Evolutionary conservation across 1,139 yeast species (phyloP).

Genomic region (Geotrichum fermentans): DNA sequence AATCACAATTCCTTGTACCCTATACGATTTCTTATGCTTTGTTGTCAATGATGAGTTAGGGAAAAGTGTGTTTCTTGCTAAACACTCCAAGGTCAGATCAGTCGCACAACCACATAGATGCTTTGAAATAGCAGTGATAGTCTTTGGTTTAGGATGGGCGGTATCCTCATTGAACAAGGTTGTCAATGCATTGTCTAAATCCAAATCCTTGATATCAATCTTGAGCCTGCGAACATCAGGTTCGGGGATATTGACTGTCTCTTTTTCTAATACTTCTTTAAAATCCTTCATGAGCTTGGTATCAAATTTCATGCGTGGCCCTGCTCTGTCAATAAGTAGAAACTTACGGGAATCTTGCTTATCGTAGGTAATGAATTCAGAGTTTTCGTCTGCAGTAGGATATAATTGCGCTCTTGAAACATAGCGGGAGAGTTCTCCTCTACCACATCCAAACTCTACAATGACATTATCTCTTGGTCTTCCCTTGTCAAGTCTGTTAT

Average conservation of each 20-base stretch:
- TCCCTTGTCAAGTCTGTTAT: slow-evolving; percentile 20
- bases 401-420: slow-evolving; percentile 47
- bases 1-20: slow-evolving; percentile 56
- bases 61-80: slow-evolving; percentile 42
- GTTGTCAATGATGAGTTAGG: slow-evolving; percentile 19
- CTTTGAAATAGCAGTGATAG: slow-evolving; percentile 65
- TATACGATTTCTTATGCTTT: slow-evolving; percentile 13
- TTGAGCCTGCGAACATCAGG: slow-evolving; percentile 52
- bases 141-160: background rate
- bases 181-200: slow-evolving; percentile 46
- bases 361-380: slow-evolving; percentile 1
- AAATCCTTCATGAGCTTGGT: slow-evolving; percentile 57
- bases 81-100: slow-evolving; percentile 69
- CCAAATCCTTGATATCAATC: slow-evolving; percentile 74
- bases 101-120: slow-evolving; percentile 95
- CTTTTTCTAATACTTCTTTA: slow-evolving; percentile 24
- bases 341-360: slow-evolving; percentile 37
- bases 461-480: slow-evolving; percentile 38
- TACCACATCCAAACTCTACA: slow-evolving; percentile 86
- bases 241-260: slow-evolving; percentile 15
- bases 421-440: slow-evolving; percentile 75
- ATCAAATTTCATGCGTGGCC: slow-evolving; percentile 76
- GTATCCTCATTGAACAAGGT: background rate
- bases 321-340: slow-evolving; percentile 70
- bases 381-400: slow-evolving; percentile 3